These are phyloP conservation scores for Suhomyces maxii DNA, from an alignment of 1,139 yeast genomes.

Conservation along the genomic window DNA sequence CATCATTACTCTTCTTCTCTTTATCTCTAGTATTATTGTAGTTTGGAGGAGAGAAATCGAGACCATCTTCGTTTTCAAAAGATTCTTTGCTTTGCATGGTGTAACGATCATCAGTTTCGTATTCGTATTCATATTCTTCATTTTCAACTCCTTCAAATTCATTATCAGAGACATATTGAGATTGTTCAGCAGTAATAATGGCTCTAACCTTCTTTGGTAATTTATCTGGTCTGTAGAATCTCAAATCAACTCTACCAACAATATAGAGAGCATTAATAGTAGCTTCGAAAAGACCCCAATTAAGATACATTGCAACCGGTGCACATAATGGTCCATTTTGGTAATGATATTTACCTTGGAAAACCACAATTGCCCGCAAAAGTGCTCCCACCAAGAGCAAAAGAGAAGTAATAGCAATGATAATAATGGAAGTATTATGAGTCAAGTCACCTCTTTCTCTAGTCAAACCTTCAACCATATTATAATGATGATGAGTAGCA, in stretches of 20 bases:
- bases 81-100: constrained; percentile 5
- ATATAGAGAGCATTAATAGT: constrained; percentile 38
- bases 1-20: constrained; percentile 5
- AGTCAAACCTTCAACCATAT: constrained; percentile 43
- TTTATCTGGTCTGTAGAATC: constrained; percentile 48
- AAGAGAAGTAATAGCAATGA: constrained; percentile 35
- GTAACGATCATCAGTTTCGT: constrained; percentile 2
- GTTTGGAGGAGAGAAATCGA: constrained; percentile 9
- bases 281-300: constrained; percentile 43
- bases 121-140: constrained; percentile 9
- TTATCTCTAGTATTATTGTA: neutral
- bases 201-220: constrained; percentile 39
- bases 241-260: constrained; percentile 46
- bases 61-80: constrained; percentile 11
- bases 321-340: constrained; percentile 23
- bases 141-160: constrained; percentile 15
- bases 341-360: constrained; percentile 25
- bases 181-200: constrained; percentile 45
- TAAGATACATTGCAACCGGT: constrained; percentile 35
- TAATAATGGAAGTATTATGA: constrained; percentile 36
- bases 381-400: constrained; percentile 35
- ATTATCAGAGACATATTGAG: constrained; percentile 21
- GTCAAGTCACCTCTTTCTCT: constrained; percentile 40
- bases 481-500: constrained; percentile 44
- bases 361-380: constrained; percentile 33